Evolutionary conservation across 192 early-diverging fungal genomes (phyloP).

Genomic region (Backusella westeae): DNA sequence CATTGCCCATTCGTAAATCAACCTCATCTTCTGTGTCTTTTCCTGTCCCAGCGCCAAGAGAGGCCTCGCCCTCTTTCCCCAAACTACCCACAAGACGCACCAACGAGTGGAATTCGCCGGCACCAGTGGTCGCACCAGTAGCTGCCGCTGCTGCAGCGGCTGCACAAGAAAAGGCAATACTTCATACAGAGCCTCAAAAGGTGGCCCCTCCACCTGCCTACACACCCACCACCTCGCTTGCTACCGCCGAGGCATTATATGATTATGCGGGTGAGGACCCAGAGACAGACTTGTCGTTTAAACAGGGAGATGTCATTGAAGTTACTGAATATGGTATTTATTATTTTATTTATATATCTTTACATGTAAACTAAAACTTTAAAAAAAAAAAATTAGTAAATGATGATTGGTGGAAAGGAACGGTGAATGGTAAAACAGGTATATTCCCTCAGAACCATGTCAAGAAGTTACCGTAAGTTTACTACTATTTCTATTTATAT

Average conservation of each 20-base stretch:
- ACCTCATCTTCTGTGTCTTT: background rate
- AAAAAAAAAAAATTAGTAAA: slow-evolving; percentile 25
- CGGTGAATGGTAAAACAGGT: slow-evolving; percentile 23
- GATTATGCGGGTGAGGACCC: slow-evolving; percentile 60
- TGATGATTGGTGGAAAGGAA: slow-evolving; percentile 39
- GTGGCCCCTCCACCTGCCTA: slow-evolving; percentile 20
- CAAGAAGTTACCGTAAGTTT: slow-evolving; percentile 26
- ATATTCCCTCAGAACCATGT: slow-evolving; percentile 41
- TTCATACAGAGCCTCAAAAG: background rate
- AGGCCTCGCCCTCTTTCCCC: background rate
- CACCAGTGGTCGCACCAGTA: background rate
- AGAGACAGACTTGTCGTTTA: slow-evolving; percentile 57
- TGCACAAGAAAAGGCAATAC: background rate
- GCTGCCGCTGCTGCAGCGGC: background rate
- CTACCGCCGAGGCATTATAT: slow-evolving; percentile 55
- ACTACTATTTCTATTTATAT: too few species aligned
- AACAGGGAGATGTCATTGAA: slow-evolving; percentile 59
- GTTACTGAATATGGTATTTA: slow-evolving; percentile 43
- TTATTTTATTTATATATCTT: background rate
- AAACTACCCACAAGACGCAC: slow-evolving; percentile 22
- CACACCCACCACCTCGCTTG: background rate
- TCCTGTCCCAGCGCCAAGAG: background rate
- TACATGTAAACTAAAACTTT: background rate
- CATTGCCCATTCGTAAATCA: slow-evolving; percentile 29
- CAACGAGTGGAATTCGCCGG: slow-evolving; percentile 8